phyloP scores from a whole-genome alignment of 352 stramenopile species.

The Phytophthora capsici region DNA sequence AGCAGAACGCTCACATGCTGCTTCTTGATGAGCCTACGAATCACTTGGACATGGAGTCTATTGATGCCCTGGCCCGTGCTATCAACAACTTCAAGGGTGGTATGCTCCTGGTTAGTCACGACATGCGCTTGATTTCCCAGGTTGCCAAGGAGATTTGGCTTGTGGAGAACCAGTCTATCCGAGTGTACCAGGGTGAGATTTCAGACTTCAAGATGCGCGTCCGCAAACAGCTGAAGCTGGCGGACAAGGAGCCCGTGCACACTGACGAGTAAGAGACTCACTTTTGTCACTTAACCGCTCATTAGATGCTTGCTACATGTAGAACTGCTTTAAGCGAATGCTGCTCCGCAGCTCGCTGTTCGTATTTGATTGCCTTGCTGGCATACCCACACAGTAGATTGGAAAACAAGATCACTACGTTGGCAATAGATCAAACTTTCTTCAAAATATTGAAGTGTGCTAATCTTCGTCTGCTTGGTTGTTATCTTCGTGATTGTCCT shows the following conservation, averaged over 20 bases:
- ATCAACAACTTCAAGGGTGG: conserved; percentile 98
- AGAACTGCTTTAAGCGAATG: conserved; percentile 28
- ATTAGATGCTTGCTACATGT: conserved; percentile 40
- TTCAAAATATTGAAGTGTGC: neutral
- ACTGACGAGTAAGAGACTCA: conserved; percentile 32
- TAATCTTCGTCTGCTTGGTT: conserved; percentile 40
- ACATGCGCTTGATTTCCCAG: conserved; percentile 98
- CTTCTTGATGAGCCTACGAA: conserved; percentile 92
- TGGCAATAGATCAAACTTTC: conserved; percentile 23
- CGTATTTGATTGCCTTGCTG: conserved; percentile 37
- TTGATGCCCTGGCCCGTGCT: conserved; percentile 97
- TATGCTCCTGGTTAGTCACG: conserved; percentile 98
- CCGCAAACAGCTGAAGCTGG: conserved; percentile 85
- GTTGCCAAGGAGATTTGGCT: conserved; percentile 99
- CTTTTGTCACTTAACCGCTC: conserved; percentile 14
- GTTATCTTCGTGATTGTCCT: conserved; percentile 21
- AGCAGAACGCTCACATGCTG: conserved; percentile 97
- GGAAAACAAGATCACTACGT: conserved; percentile 27
- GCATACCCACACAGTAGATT: conserved; percentile 34
- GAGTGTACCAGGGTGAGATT: conserved; percentile 98
- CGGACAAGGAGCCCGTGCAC: conserved; percentile 50
- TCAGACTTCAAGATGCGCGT: conserved; percentile 97
- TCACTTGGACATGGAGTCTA: conserved; percentile 95
- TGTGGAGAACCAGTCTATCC: conserved; percentile 97
- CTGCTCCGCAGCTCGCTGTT: conserved; percentile 18